These are phyloP conservation scores for Loxodes magnus DNA, from an alignment of 73 alveolate genomes.

Conservation along the genomic window DNA sequence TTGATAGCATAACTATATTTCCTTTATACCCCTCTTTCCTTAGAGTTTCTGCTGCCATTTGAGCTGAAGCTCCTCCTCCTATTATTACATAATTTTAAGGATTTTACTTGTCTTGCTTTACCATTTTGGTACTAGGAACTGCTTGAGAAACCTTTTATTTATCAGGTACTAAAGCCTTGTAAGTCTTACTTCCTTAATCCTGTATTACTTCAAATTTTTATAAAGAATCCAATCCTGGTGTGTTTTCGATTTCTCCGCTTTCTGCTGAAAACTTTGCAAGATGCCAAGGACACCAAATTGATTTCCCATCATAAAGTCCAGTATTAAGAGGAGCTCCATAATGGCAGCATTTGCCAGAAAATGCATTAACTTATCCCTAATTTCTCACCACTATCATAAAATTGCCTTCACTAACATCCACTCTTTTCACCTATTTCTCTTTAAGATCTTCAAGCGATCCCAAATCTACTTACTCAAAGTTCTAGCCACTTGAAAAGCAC, in stretches of 20 bases:
- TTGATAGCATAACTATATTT: constrained; percentile 42
- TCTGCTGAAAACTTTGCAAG: constrained; percentile 55
- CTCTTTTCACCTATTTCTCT: too few relatives aligned
- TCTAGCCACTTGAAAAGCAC: too few relatives aligned
- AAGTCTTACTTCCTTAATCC: constrained; percentile 46
- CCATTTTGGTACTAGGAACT: constrained; percentile 24
- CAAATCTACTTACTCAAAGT: too few relatives aligned
- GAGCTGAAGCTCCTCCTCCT: constrained; percentile 87
- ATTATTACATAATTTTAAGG: constrained; percentile 42
- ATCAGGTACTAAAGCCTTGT: constrained; percentile 34
- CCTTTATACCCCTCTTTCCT: constrained; percentile 69
- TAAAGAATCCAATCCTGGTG: constrained; percentile 72
- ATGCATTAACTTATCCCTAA: constrained; percentile 6
- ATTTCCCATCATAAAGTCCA: constrained; percentile 54
- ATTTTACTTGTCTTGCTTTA: constrained; percentile 51
- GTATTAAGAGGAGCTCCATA: constrained; percentile 68
- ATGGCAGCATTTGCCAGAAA: constrained; percentile 71
- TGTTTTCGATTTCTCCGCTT: constrained; percentile 60
- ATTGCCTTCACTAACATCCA: too few relatives aligned
- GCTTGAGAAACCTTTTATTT: constrained; percentile 20
- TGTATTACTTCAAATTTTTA: constrained; percentile 43
- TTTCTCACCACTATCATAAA: too few relatives aligned
- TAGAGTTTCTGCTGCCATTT: constrained; percentile 70
- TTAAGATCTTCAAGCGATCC: too few relatives aligned
- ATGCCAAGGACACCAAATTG: constrained; percentile 81